These are phyloP conservation scores for Cyberlindnera meyerae DNA, from an alignment of 805 yeast species.

Conservation along the genomic window DNA sequence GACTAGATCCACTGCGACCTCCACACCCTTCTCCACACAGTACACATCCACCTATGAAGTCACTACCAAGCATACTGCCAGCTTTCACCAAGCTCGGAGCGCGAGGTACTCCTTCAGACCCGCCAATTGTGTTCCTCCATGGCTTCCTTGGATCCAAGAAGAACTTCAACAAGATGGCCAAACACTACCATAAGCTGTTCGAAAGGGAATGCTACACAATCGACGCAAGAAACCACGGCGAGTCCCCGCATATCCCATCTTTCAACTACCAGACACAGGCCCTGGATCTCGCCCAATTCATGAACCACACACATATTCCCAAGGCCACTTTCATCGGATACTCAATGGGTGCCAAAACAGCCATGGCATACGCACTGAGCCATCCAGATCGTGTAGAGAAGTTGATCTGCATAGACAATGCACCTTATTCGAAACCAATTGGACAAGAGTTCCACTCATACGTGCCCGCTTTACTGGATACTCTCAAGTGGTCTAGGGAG, in stretches of 20 bases:
- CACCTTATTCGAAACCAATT: conserved; percentile 33
- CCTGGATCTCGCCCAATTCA: conserved; percentile 14
- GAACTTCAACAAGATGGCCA: conserved; percentile 38
- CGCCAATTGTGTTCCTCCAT: conserved; percentile 44
- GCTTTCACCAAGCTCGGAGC: conserved; percentile 7
- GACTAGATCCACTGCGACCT: too few relatives aligned
- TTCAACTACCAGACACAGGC: conserved; percentile 29
- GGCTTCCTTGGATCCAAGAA: conserved; percentile 50
- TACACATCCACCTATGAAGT: not conserved
- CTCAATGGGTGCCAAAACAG: conserved; percentile 60
- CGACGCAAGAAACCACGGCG: conserved; percentile 57
- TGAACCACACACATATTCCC: conserved; percentile 15
- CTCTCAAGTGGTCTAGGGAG: conserved; percentile 9
- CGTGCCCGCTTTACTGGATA: conserved; percentile 7
- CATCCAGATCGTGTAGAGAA: conserved; percentile 33
- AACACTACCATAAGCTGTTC: conserved; percentile 29
- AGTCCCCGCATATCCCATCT: conserved; percentile 41
- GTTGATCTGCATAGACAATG: conserved; percentile 44
- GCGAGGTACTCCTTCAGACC: not conserved
- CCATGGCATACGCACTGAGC: conserved; percentile 40
- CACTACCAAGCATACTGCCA: conserved; percentile 6
- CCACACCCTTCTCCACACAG: too few relatives aligned
- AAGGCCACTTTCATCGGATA: conserved; percentile 43
- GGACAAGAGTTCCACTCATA: conserved; percentile 27
- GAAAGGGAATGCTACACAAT: conserved; percentile 35